A percentile compares a stretch with the other conserved stretches of the same genome.
Conservation (phyloP, 2,329 filamentous ascomycete species). For the Hypoxylon sp. region DNA sequence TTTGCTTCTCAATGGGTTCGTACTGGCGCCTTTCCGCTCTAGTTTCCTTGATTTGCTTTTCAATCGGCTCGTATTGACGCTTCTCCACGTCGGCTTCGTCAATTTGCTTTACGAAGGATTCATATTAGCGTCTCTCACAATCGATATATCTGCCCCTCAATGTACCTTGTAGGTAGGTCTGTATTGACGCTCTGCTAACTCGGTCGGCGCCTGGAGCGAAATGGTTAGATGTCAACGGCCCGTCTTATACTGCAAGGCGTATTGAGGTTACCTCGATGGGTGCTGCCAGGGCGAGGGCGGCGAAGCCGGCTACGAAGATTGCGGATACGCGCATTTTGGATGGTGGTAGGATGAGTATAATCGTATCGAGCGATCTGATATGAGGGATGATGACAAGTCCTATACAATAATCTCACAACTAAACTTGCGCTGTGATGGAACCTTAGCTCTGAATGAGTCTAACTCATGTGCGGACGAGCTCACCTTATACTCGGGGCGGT, state of each 20-base stretch:
- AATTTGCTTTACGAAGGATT: neutral
- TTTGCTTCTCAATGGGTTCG: neutral
- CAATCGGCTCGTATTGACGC: constrained; percentile 17
- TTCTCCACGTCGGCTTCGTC: neutral
- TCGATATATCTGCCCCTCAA: neutral
- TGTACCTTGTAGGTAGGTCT: constrained; percentile 2
- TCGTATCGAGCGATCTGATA: neutral
- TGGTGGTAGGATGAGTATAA: neutral
- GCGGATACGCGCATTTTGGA: constrained; percentile 33
- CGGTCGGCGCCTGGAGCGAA: constrained; percentile 5
- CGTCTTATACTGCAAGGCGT: neutral
- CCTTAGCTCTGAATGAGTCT: neutral
- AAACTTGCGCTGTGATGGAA: neutral
- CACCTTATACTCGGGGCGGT: neutral
- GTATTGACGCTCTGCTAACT: constrained; percentile 18
- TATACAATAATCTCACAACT: neutral
- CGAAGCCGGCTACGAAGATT: constrained; percentile 27
- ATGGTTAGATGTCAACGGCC: constrained; percentile 8
- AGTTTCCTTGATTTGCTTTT: constrained; percentile 1
- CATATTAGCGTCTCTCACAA: constrained; percentile 7
- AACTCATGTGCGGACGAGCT: neutral
- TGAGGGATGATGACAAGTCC: neutral
- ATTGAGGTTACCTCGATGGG: constrained; percentile 28
- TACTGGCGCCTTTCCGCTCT: constrained; percentile 2
- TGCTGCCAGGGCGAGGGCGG: constrained; percentile 31